Base-by-base conservation (phyloP, 345 rosid species). In the Litchi chinensis region DNA sequence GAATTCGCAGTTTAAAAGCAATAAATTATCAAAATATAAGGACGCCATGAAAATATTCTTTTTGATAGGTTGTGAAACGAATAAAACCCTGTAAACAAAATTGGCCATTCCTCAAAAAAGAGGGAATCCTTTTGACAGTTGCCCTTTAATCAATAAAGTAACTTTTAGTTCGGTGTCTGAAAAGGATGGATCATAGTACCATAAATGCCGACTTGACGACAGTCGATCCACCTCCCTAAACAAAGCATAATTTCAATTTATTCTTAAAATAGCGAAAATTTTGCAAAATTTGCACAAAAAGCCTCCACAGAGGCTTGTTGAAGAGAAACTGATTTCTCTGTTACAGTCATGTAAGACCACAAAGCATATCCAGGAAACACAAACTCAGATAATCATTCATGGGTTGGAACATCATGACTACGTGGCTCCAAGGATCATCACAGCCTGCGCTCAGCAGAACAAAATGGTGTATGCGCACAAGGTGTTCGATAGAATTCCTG, bases 401-500 rank as follows among this genome's bases (percentile, higher is more conserved):
- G 95, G 93, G 5, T 74, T 91, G 56, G 79, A 66, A 48, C 70
- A 83, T 9, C 88, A 83, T 64, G 81, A 83, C 13, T 90, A 86
- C 8, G 46, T 91, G 8, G 68, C 77, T 44, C 97, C 95, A 0
- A 88, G 88, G 76, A 28, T 92, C 67, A 79, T 89, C 67, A 8
- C 83, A 0, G n/a, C 82, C 0, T 88, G 80, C 40, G 81, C 63
- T 0, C 65, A 67, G 3, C 28, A 82, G 75, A 81, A 82, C 81
- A 78, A 79, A 65, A 82, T 84, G 66, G 77, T 3, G 16, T 63
- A 81, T 74, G 98, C 98, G 66, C 92, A 79, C 83, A 85, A 87
- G 41, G 32, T 94, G 91, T 95, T 95, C 80, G 93, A 92, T 77
- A 82, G 76, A 90, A 90, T 89, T 77, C 75, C 87, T 68, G 74